Evolutionary conservation across 2,329 filamentous ascomycete genomes (phyloP), one percentile per base, ranked within the genome.

Genomic region (Akanthomyces lecanii): DNA sequence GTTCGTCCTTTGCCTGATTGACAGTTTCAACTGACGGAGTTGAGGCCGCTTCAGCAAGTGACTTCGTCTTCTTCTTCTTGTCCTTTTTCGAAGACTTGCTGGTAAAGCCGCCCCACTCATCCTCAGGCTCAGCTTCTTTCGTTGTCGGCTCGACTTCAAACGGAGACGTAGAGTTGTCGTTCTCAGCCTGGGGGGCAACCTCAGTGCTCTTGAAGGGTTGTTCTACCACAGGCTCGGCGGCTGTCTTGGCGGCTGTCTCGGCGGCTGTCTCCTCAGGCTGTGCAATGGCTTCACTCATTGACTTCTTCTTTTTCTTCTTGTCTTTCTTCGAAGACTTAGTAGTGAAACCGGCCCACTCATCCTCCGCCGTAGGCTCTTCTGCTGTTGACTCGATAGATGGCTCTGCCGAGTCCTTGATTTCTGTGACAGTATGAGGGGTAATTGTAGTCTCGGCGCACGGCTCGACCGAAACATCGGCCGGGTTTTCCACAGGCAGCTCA

Each of bases 81-180:
- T 73, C 69, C 64, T 72, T 73, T 64, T 73, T 69, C 57, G 71
- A 69, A 63, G 65, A 66, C 63, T 69, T 71, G 50, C 66, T 67
- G 67, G 66, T 70, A 56, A 69, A 70, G 66, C 69, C 69, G 71
- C 68, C 69, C 67, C 66, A 67, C 62, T 71, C 69, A 66, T 72
- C 69, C 68, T 71, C 67, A 66, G 70, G 68, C 69, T 65, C 56
- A 30, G 45, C 33, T 47, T 47, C 44, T 8, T 21, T 47, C 14
- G 44, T 7, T 25, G 23, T 8, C 10, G 44, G n/a, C 23, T 47
- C 44, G 4, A n/a, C 18, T 11, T 21, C 44, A 21, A 4, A 14
- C 44, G 18, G 7, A 23, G 44, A 47, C 2, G 44, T 14, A n/a
- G n/a, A 23, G n/a, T 47, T 10, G 44, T 47, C 44, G 3, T n/a